Evolutionary conservation across 1,139 yeast species (phyloP).

Genomic region (Suhomyces bokatorum): DNA sequence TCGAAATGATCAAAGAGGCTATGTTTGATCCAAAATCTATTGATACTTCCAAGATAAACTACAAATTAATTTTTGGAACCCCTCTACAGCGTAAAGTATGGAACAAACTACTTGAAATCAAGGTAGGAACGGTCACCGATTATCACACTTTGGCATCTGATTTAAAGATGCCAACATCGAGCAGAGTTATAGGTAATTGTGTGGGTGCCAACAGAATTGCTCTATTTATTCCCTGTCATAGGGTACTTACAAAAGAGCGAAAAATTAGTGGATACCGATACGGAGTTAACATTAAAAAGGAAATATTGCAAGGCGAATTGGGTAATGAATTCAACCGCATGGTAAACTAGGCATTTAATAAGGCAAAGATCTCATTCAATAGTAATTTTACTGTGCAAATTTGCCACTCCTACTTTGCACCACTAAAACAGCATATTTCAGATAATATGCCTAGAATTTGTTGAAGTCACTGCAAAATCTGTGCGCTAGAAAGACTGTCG

Average conservation of each 20-base stretch:
- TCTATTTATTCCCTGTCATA: constrained; percentile 28
- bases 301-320: constrained; percentile 14
- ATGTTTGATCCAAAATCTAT: constrained; percentile 17
- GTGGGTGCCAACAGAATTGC: constrained; percentile 29
- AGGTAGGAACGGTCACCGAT: constrained; percentile 18
- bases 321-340: constrained; percentile 1
- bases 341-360: not conserved
- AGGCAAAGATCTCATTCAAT: too few relatives aligned
- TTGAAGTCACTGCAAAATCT: too few relatives aligned
- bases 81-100: constrained; percentile 25
- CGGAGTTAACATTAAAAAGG: constrained; percentile 22
- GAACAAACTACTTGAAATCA: constrained; percentile 19
- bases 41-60: constrained; percentile 5
- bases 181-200: constrained; percentile 26
- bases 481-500: too few relatives aligned
- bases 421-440: too few relatives aligned
- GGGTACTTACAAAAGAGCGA: constrained; percentile 22
- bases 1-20: constrained; percentile 14
- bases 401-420: too few relatives aligned
- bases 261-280: constrained; percentile 26
- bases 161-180: constrained; percentile 19
- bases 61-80: constrained; percentile 25
- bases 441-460: too few relatives aligned
- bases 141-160: constrained; percentile 21
- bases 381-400: too few relatives aligned